Conservation (phyloP, 129 eudicot genomes). For the Ambrosia artemisiifolia region DNA sequence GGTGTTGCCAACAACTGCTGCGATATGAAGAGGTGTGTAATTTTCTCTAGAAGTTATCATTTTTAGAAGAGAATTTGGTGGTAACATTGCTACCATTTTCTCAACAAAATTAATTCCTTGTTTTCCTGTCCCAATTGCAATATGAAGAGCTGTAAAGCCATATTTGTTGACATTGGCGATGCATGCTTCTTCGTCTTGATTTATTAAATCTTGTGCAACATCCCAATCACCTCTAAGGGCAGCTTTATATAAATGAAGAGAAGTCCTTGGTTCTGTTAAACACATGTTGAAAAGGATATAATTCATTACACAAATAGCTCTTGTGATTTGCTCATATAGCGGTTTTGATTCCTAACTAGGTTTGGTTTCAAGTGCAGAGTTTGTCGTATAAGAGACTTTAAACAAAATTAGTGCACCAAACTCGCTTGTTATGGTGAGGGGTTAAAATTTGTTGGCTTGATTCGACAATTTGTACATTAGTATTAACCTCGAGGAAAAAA, state of each 20-base stretch:
- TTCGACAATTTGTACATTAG: too few relatives aligned
- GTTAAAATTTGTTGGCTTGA: too few relatives aligned
- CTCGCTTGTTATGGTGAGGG: too few relatives aligned
- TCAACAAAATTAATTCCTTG: constrained; percentile 38
- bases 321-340: too few relatives aligned
- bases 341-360: not conserved
- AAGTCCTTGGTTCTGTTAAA: constrained; percentile 25
- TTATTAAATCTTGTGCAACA: constrained; percentile 24
- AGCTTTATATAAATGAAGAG: constrained; percentile 40
- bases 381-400: not conserved
- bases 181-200: constrained; percentile 24
- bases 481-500: too few relatives aligned
- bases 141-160: constrained; percentile 34
- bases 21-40: constrained; percentile 38
- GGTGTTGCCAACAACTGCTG: constrained; percentile 40
- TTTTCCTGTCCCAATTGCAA: constrained; percentile 36
- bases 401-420: not conserved
- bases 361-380: constrained; percentile 8
- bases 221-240: constrained; percentile 49
- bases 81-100: constrained; percentile 29
- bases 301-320: not conserved
- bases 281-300: not conserved
- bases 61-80: constrained; percentile 21
- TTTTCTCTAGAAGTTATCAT: constrained; percentile 29
- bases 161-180: constrained; percentile 31